Conservation (phyloP, 225 moss, liverwort and hornwort genomes). For the Physcomitrellopsis africana region DNA sequence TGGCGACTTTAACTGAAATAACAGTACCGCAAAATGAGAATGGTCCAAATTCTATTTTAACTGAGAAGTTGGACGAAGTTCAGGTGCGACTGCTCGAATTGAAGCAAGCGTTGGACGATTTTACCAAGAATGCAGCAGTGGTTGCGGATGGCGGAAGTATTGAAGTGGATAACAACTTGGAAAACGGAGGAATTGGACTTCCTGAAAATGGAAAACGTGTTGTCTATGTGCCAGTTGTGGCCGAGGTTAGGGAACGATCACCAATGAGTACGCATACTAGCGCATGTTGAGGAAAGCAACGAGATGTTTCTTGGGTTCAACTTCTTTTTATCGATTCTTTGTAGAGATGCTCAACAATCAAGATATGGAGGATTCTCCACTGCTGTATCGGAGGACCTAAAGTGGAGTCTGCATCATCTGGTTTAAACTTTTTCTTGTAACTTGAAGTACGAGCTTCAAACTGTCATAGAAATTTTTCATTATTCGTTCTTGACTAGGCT, state of each 20-base stretch:
- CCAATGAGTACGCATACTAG: constrained; percentile 37
- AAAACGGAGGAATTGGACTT: constrained; percentile 57
- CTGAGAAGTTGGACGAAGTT: constrained; percentile 79
- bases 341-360: constrained; percentile 33
- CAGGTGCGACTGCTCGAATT: constrained; percentile 71
- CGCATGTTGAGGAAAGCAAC: constrained; percentile 26
- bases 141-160: constrained; percentile 29
- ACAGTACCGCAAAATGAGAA: constrained; percentile 30
- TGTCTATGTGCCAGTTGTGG: constrained; percentile 73
- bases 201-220: constrained; percentile 63
- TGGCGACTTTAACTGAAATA: constrained; percentile 16
- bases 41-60: constrained; percentile 48
- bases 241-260: constrained; percentile 62
- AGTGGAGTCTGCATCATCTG: constrained; percentile 14
- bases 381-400: constrained; percentile 2
- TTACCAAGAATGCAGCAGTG: constrained; percentile 49
- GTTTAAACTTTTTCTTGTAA: constrained; percentile 14
- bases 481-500: neutral
- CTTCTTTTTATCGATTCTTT: constrained; percentile 29
- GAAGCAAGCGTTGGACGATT: constrained; percentile 67
- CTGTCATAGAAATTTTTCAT: constrained; percentile 1
- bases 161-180: constrained; percentile 41
- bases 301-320: constrained; percentile 17
- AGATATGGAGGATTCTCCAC: constrained; percentile 12
- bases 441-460: constrained; percentile 29